phyloP scores from a whole-genome alignment of 805 yeast species.

The Metschnikowia shivogae region DNA sequence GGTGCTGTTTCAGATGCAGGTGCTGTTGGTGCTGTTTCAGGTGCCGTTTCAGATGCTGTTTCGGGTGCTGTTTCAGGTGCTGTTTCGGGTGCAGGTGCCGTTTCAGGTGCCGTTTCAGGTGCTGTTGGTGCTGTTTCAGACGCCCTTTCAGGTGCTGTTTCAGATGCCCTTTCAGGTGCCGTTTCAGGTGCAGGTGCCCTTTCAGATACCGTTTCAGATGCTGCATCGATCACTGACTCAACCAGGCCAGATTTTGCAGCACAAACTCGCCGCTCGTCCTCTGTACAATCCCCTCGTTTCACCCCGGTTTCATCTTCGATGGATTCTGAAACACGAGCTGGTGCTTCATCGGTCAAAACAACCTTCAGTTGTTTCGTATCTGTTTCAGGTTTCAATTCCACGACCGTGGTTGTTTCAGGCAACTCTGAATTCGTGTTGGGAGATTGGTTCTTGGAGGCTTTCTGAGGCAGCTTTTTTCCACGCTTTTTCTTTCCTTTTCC shows the following conservation, averaged over 20 bases:
- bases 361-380: background rate
- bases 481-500: conserved; percentile 1
- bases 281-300: too few relatives aligned
- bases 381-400: background rate
- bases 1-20: too few relatives aligned
- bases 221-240: background rate
- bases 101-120: too few relatives aligned
- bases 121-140: background rate
- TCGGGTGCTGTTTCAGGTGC: too few relatives aligned
- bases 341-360: background rate
- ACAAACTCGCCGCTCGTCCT: too few relatives aligned
- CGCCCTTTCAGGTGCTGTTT: background rate
- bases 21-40: too few relatives aligned
- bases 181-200: background rate
- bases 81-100: too few relatives aligned
- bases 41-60: too few relatives aligned
- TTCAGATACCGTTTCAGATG: background rate
- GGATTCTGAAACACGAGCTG: too few relatives aligned
- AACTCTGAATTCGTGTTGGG: background rate
- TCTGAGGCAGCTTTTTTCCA: background rate
- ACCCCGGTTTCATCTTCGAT: too few relatives aligned
- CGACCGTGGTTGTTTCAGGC: background rate
- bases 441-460: background rate
- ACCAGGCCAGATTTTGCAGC: too few relatives aligned
- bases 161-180: background rate